A percentile compares a stretch with the other conserved stretches of the same genome.
Conservation (phyloP, 1,284 basidiomycete species). For the Chalciporus sp. region DNA sequence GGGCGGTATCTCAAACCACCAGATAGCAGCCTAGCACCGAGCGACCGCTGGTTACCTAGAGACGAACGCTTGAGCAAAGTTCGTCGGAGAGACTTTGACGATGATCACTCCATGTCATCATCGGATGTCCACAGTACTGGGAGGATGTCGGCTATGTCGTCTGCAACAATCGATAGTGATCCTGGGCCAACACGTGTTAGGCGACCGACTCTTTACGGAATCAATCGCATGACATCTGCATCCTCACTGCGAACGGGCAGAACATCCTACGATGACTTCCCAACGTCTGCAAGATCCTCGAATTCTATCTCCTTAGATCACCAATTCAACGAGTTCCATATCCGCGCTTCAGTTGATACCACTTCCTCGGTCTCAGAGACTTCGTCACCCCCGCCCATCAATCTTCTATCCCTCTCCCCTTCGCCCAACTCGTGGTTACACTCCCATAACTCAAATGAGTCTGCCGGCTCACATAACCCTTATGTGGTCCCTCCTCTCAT, state of each 20-base stretch:
- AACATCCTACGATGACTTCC: slow-evolving; percentile 70
- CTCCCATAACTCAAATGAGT: slow-evolving; percentile 47
- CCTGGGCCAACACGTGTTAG: slow-evolving; percentile 74
- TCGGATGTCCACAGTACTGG: slow-evolving; percentile 77
- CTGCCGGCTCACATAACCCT: slow-evolving; percentile 32
- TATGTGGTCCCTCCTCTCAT: slow-evolving; percentile 39
- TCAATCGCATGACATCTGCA: slow-evolving; percentile 74
- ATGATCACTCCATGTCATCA: slow-evolving; percentile 89
- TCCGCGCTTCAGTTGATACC: slow-evolving; percentile 71
- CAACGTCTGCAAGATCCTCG: slow-evolving; percentile 75
- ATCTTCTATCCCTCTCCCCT: slow-evolving; percentile 68
- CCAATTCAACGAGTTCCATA: slow-evolving; percentile 75
- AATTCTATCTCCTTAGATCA: slow-evolving; percentile 82
- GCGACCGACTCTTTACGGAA: slow-evolving; percentile 59
- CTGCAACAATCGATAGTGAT: slow-evolving; percentile 80
- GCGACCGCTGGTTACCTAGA: slow-evolving; percentile 55
- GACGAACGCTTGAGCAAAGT: slow-evolving; percentile 74
- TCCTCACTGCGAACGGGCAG: slow-evolving; percentile 64
- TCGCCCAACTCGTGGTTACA: slow-evolving; percentile 55
- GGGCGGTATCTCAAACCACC: slow-evolving; percentile 52
- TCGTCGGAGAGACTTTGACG: slow-evolving; percentile 81
- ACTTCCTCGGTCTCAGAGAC: slow-evolving; percentile 60
- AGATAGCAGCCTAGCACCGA: slow-evolving; percentile 36
- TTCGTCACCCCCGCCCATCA: slow-evolving; percentile 73
- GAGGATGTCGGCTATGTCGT: slow-evolving; percentile 73